Percentiles rank a stretch among this genome's conserved stretches.
Evolutionary conservation across 2,329 filamentous ascomycete genomes (phyloP).

Genomic region (Kalaharituber pfeilii): DNA sequence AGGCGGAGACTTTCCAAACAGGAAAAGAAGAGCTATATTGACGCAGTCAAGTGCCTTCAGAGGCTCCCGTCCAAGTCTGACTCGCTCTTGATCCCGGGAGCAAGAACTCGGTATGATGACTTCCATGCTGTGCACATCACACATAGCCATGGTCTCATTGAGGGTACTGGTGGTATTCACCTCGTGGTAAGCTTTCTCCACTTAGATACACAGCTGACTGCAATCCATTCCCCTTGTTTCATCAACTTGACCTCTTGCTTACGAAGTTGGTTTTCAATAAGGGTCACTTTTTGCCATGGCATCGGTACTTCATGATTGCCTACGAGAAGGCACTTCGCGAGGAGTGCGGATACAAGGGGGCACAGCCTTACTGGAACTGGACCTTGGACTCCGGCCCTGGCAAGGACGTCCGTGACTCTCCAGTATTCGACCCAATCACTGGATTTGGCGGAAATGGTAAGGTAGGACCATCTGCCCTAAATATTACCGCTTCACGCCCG

Average conservation of each 20-base stretch:
- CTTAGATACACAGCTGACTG: too few relatives aligned
- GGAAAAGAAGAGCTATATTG: constrained; percentile 16
- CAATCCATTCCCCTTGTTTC: background rate
- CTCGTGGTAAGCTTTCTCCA: constrained; percentile 22
- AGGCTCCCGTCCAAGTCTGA: constrained; percentile 3
- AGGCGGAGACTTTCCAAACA: constrained; percentile 12
- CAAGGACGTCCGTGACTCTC: constrained; percentile 17
- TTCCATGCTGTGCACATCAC: constrained; percentile 29
- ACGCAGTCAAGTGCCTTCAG: constrained; percentile 11
- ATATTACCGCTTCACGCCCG: too few relatives aligned
- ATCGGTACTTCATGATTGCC: background rate
- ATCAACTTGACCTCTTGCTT: background rate
- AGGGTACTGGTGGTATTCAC: constrained; percentile 27
- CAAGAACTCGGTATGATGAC: constrained; percentile 28
- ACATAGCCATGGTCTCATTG: constrained; percentile 8
- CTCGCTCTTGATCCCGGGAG: constrained; percentile 23
- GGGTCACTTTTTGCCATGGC: constrained; percentile 4
- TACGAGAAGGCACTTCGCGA: constrained; percentile 3
- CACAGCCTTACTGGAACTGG: constrained; percentile 25
- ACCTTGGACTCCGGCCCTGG: constrained; percentile 21
- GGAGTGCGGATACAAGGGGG: background rate
- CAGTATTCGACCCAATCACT: constrained; percentile 24
- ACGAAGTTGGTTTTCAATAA: background rate
- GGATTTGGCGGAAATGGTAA: constrained; percentile 26
- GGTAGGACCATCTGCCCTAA: background rate